These are phyloP conservation scores for Linum tenue DNA, from an alignment of 345 rosid species.

Conservation along the genomic window DNA sequence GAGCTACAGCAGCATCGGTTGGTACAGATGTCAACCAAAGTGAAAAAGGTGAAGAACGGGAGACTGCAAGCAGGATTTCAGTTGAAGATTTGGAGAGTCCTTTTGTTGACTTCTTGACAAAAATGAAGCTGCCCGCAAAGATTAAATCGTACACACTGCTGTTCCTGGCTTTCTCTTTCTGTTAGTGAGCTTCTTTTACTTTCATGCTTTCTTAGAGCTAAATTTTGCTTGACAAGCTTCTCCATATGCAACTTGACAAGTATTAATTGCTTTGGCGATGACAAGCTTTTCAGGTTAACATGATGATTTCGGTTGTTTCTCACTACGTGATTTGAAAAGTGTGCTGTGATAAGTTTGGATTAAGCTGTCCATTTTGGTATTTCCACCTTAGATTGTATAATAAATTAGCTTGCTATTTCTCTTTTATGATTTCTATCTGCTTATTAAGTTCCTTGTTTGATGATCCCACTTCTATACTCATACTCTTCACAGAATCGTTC, in stretches of 20 bases:
- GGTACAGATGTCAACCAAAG: conserved; percentile 8
- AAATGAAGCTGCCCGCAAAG: conserved; percentile 60
- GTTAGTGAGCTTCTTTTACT: conserved; percentile 20
- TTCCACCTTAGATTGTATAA: background rate
- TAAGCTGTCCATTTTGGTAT: background rate
- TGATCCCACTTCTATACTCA: background rate
- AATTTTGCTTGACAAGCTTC: background rate
- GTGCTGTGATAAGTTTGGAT: background rate
- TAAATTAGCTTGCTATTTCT: conserved; percentile 4
- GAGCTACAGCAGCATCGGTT: conserved; percentile 1
- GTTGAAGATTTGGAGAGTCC: conserved; percentile 65
- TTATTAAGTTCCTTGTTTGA: background rate
- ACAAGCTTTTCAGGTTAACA: no score
- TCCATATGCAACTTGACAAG: no score
- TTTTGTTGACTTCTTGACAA: conserved; percentile 58
- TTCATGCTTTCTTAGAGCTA: background rate
- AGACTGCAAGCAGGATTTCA: conserved; percentile 22
- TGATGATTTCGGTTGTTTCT: background rate
- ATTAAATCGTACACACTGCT: conserved; percentile 60
- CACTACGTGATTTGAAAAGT: background rate
- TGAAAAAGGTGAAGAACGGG: conserved; percentile 12
- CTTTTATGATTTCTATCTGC: background rate
- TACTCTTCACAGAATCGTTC: conserved; percentile 44
- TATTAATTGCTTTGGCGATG: no score
- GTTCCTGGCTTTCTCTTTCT: conserved; percentile 16